phyloP scores from a whole-genome alignment of 805 yeast genomes.

The Sugiyamaella mastotermitis region DNA sequence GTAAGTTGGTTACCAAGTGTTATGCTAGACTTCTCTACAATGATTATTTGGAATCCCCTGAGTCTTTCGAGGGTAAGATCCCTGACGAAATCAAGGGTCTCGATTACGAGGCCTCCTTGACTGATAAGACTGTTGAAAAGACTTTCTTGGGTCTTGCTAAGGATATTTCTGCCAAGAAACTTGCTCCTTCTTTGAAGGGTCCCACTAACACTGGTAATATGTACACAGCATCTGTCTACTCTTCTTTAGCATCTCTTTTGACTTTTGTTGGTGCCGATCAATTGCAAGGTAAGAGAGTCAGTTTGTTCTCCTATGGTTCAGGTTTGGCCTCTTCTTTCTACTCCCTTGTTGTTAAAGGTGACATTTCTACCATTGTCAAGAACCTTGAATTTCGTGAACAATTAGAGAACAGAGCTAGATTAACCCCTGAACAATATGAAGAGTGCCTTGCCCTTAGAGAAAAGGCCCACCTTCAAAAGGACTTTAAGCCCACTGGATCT shows the following conservation, averaged over 20 bases:
- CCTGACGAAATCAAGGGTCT: slow-evolving; percentile 52
- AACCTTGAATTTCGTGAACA: slow-evolving; percentile 62
- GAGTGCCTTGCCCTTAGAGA: slow-evolving; percentile 81
- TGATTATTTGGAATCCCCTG: slow-evolving; percentile 73
- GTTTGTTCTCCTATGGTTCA: slow-evolving; percentile 95
- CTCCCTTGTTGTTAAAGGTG: slow-evolving; percentile 76
- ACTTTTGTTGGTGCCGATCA: slow-evolving; percentile 66
- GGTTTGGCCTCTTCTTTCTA: slow-evolving; percentile 91
- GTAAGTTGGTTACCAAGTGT: slow-evolving; percentile 89
- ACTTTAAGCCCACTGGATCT: slow-evolving; percentile 72
- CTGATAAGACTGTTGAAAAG: slow-evolving; percentile 80
- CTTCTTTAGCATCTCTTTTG: slow-evolving; percentile 77
- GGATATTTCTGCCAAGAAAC: slow-evolving; percentile 58
- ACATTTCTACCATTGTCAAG: slow-evolving; percentile 59
- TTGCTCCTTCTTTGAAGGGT: slow-evolving; percentile 72
- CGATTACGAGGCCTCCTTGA: slow-evolving; percentile 70
- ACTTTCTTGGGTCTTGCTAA: slow-evolving; percentile 73
- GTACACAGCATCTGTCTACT: slow-evolving; percentile 92
- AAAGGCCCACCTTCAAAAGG: slow-evolving; percentile 76
- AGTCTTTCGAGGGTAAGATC: slow-evolving; percentile 13
- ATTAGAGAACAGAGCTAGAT: slow-evolving; percentile 57
- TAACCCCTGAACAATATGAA: slow-evolving; percentile 77
- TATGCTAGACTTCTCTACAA: slow-evolving; percentile 87
- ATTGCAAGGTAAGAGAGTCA: slow-evolving; percentile 78
- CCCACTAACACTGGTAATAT: slow-evolving; percentile 98